Percentiles rank a stretch among this genome's conserved stretches.
These are phyloP conservation scores for Clausena lansium DNA, from an alignment of 345 rosid genomes.

Conservation along the genomic window DNA sequence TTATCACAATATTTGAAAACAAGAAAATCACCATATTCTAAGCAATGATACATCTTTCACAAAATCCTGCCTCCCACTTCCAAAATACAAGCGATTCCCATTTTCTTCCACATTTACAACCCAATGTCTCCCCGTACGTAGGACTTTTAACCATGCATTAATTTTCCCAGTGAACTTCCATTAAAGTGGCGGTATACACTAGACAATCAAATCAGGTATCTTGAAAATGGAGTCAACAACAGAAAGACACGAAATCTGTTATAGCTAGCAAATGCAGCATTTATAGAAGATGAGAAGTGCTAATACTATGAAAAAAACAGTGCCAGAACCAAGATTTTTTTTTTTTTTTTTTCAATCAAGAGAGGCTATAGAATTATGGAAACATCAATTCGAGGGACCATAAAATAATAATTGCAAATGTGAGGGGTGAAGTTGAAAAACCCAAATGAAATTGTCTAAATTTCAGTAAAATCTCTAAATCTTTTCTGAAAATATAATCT, in stretches of 20 bases:
- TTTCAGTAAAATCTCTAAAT: no score
- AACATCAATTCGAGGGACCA: no score
- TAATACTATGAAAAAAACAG: background rate
- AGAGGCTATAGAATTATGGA: no score
- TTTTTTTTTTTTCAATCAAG: no score
- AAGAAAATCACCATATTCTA: conserved; percentile 9
- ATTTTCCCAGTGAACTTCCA: background rate
- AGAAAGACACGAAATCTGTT: background rate
- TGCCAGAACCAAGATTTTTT: background rate
- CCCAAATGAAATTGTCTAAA: no score
- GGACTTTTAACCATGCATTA: background rate
- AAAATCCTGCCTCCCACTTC: conserved; percentile 8
- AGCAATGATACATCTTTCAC: conserved; percentile 5
- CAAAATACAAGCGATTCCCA: background rate
- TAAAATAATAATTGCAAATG: no score
- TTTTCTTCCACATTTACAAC: background rate
- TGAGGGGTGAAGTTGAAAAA: no score
- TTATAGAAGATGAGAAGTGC: background rate
- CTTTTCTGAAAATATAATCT: no score
- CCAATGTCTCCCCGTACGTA: background rate
- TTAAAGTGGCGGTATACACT: background rate
- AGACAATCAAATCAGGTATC: background rate
- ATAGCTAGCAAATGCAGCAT: background rate
- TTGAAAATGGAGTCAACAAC: background rate
- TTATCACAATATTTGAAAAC: conserved; percentile 8